Evolutionary conservation across 176 grass and related monocot species (phyloP), one percentile per base, ranked within the genome.

Genomic region (Oropetium thomaeum): DNA sequence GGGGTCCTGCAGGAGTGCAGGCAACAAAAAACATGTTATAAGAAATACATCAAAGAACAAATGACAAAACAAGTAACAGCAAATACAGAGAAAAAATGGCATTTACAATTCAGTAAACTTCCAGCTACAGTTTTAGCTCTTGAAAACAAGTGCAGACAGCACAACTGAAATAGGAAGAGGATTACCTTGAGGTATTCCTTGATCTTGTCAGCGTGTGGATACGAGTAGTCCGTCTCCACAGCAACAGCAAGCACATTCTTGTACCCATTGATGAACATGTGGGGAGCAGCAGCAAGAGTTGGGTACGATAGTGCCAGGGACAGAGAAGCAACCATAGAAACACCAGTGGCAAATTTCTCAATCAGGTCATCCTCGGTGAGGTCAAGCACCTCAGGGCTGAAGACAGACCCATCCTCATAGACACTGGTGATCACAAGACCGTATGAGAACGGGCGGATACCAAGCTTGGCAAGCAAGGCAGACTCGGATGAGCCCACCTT

Each of bases 211-310:
- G 92, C 92, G 28, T 91, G 85, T 6, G 89, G 82, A 59, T 90
- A 91, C 0, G 85, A 83, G 87, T 91, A 96, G 31, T 96, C 88
- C 0, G 92, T 96, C 60, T 91, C 92, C 77, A 96, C 70, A 14
- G 92, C 92, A 70, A 96, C 52, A 65, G 92, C 92, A 68, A 96
- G 85, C 15, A 96, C 92, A 13, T 96, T 96, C 83, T 96, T 96
- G 82, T 96, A 96, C 5, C 74, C 92, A 20, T 96, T 96, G 60
- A 96, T 72, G 81, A 96, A 96, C 92, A 96, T 96, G 73, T 96
- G 92, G 0, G 92, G 92, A 0, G 89, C 92, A 28, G 92, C 92
- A 74, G 92, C 92, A 25, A 96, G 81, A 31, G 92, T 91, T 10
- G 92, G 92, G 74, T 91, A 96, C 0, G 92, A 91, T 38, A 96